phyloP scores from a whole-genome alignment of 148 eudicot species.

The Euryodendron excelsum region DNA sequence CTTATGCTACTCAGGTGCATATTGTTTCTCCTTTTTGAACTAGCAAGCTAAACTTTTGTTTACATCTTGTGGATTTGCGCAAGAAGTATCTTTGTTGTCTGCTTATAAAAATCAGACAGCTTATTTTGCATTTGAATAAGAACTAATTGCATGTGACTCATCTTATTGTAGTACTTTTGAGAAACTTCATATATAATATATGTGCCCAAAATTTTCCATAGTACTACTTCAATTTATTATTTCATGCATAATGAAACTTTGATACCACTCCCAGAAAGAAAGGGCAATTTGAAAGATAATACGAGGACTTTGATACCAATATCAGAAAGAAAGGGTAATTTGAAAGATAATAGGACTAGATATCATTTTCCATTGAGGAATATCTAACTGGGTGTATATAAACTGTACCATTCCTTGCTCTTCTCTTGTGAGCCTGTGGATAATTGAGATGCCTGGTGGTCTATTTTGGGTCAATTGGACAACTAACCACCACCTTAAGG shows the following conservation, averaged over 20 bases:
- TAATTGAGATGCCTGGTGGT: background rate
- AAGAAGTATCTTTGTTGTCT: background rate
- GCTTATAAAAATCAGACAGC: background rate
- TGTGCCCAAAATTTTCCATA: background rate
- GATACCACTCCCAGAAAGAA: no score
- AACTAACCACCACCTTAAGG: no score
- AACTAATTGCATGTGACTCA: background rate
- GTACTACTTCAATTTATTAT: no score
- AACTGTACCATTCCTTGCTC: background rate
- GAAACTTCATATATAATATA: no score
- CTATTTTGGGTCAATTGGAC: background rate
- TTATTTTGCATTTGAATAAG: background rate
- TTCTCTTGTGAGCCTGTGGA: background rate
- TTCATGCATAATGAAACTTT: no score
- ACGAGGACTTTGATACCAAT: no score
- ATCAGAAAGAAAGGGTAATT: no score
- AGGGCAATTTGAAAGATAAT: background rate
- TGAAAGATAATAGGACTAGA: background rate
- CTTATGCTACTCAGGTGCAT: constrained; percentile 32
- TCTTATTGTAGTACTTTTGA: background rate
- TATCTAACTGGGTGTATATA: background rate
- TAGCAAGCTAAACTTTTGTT: background rate
- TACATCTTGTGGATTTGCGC: background rate
- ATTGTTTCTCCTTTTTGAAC: constrained; percentile 1
- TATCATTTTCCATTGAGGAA: background rate